Conservation (phyloP, 805 yeast species). For the Lipomyces sp. region DNA sequence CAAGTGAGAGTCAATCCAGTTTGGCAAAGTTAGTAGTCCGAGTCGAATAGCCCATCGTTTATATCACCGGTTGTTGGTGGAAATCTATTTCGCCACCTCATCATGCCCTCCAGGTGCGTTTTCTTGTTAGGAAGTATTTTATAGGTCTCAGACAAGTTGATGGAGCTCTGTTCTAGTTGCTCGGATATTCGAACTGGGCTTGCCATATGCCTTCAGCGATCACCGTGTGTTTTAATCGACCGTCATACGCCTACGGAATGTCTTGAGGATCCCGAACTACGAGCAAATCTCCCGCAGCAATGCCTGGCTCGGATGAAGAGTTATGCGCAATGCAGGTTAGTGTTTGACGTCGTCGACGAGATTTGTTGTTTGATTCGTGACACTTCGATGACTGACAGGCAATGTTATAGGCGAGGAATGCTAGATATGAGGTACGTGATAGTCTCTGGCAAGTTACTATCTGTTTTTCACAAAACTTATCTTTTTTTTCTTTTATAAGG, state of each 20-base stretch:
- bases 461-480: not conserved
- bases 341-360: constrained; percentile 1
- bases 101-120: too few relatives aligned
- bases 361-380: not conserved
- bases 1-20: too few relatives aligned
- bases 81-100: too few relatives aligned
- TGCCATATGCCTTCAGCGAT: constrained; percentile 90
- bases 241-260: constrained; percentile 89
- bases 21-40: too few relatives aligned
- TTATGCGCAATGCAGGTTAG: constrained; percentile 74
- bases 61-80: too few relatives aligned
- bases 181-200: constrained; percentile 92
- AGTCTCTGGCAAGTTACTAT: not conserved
- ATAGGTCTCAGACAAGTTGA: too few relatives aligned
- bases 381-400: not conserved
- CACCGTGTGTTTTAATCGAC: constrained; percentile 91
- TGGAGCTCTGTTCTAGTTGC: constrained; percentile 75
- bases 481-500: too few relatives aligned
- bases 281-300: constrained; percentile 76
- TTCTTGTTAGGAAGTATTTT: too few relatives aligned
- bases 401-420: constrained; percentile 55
- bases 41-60: too few relatives aligned
- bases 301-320: constrained; percentile 82
- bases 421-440: constrained; percentile 63
- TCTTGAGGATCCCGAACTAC: constrained; percentile 71